Conservation (phyloP, 192 early-diverging fungal species). For the Pecoramyces ruminantium region DNA sequence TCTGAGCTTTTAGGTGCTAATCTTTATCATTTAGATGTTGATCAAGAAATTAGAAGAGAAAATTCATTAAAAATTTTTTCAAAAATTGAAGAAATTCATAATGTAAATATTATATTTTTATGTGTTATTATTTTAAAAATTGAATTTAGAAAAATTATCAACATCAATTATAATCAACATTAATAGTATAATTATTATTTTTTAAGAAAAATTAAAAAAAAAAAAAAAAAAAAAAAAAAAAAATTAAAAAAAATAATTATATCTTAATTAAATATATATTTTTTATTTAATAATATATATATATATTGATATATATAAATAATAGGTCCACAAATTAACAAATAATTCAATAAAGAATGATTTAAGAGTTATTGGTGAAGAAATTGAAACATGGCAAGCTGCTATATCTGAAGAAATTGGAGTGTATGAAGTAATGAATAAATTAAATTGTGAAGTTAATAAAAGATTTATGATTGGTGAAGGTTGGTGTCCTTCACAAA, state of each 20-base stretch:
- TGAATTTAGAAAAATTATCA: too few relatives aligned
- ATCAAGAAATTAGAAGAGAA: constrained; percentile 68
- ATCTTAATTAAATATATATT: constrained; percentile 8
- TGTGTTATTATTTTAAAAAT: too few relatives aligned
- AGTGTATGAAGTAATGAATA: constrained; percentile 89
- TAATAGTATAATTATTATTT: too few relatives aligned
- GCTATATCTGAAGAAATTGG: constrained; percentile 94
- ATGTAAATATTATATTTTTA: neutral
- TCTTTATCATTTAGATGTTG: constrained; percentile 73
- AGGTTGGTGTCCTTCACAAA: constrained; percentile 92
- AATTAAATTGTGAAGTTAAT: constrained; percentile 84
- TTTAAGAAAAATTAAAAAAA: too few relatives aligned
- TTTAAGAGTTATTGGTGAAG: constrained; percentile 66
- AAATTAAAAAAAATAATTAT: neutral
- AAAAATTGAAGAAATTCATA: constrained; percentile 58
- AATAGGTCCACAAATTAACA: constrained; percentile 63
- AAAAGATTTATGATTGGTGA: constrained; percentile 77
- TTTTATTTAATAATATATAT: too few relatives aligned
- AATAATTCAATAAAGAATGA: constrained; percentile 65
- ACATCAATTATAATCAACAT: too few relatives aligned
- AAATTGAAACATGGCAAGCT: constrained; percentile 70
- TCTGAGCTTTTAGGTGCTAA: constrained; percentile 90
- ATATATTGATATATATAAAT: too few relatives aligned
- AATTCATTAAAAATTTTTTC: constrained; percentile 59
- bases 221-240: too few relatives aligned